Percentiles rank a stretch among this genome's conserved stretches.
Evolutionary conservation across 495 filamentous ascomycete species (phyloP).

Genomic region (Talaromyces borbonicus): DNA sequence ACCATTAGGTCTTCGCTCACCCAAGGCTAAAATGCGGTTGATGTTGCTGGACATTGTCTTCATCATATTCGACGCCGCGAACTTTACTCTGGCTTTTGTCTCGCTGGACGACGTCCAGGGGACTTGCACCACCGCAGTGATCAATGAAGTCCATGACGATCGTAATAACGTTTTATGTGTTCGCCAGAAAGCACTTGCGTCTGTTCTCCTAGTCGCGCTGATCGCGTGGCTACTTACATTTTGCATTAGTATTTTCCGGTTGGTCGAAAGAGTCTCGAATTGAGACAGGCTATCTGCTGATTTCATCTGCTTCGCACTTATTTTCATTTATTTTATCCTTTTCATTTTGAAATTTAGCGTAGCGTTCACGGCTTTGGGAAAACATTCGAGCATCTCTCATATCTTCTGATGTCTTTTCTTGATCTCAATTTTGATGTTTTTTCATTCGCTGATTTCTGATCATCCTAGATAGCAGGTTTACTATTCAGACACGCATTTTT

Average conservation of each 20-base stretch:
- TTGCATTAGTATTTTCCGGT: constrained; percentile 75
- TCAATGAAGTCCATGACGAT: constrained; percentile 26
- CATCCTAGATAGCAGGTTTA: background rate
- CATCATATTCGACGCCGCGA: constrained; percentile 91
- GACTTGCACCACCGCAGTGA: constrained; percentile 39
- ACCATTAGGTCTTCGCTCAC: constrained; percentile 74
- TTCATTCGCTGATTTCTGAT: background rate
- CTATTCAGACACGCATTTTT: background rate
- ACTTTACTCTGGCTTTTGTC: constrained; percentile 81
- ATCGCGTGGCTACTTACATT: constrained; percentile 88
- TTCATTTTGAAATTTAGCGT: background rate
- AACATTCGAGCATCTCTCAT: too few relatives aligned
- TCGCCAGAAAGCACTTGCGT: constrained; percentile 67
- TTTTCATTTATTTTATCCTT: background rate
- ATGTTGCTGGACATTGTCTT: constrained; percentile 89
- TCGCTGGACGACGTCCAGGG: constrained; percentile 64
- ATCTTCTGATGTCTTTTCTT: too few relatives aligned
- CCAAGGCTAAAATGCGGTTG: constrained; percentile 74
- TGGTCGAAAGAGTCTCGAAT: constrained; percentile 55
- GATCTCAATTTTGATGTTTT: background rate
- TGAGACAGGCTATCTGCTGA: background rate
- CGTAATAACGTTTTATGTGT: constrained; percentile 47
- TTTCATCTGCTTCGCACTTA: background rate
- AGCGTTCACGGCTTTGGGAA: background rate
- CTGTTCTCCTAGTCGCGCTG: constrained; percentile 71